Evolutionary conservation across 1,284 basidiomycete species (phyloP), one percentile per base, ranked within the genome.

Genomic region (Leccinum griseonigrum): DNA sequence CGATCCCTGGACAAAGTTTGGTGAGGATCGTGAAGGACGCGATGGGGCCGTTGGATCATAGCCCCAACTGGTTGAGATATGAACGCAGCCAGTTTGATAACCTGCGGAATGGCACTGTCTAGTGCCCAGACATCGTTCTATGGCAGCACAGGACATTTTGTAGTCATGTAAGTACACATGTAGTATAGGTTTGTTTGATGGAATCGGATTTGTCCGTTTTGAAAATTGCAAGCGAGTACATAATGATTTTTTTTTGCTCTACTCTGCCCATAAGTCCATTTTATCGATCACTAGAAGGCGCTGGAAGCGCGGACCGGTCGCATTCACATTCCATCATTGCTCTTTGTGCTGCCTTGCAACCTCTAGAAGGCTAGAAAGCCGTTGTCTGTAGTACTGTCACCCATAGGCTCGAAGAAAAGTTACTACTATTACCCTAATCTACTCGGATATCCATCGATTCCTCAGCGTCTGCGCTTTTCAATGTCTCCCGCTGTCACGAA

Each of bases 81-180:
- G 84, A 87, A 69, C 76, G 79, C 43, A 92, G 90, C 69, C 81
- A 84, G 75, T 93, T 88, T 68, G 88, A 90, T 59, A 93, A 93
- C 71, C 78, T 93, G 80, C 81, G 80, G 68, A 82, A 83, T n/a
- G 88, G 89, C 57, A 63, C 66, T 5, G 67, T 73, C 57, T 73
- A 75, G 64, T 51, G 62, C 16, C 10, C 26, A 32, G 56, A 43
- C 36, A 28, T 58, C 43, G 14, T 22, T 26, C 10, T 56, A 32
- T 57, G 50, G 11, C 16, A 61, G 51, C 3, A 56, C 26, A 6
- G 56, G 60, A 61, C 54, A 13, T 26, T 48, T n/a, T 34, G 7
- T 34, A 38, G 29, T 52, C 18, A 7, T 32, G 51, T 66, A 59
- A n/a, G 18, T 46, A 48, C 22, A 26, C 22, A 26, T 53, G 50